These are phyloP conservation scores for Geranium rotundifolium DNA, from an alignment of 345 rosid species.

Conservation along the genomic window DNA sequence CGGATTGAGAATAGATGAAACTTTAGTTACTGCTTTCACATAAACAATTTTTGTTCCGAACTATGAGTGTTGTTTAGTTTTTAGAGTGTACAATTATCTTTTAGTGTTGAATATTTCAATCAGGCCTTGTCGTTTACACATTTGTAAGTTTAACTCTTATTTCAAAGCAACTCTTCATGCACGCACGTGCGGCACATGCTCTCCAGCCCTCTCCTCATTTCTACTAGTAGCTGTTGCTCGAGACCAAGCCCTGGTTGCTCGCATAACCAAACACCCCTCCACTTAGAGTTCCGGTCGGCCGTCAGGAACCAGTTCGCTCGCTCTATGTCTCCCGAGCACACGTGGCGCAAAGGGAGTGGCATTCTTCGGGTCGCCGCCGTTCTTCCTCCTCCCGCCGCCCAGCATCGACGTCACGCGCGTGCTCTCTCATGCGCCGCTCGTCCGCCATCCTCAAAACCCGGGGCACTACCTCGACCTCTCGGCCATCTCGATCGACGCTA, in stretches of 20 bases:
- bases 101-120: too few relatives aligned
- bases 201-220: not conserved
- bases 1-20: too few relatives aligned
- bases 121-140: too few relatives aligned
- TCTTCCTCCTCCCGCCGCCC: slow-evolving; percentile 10
- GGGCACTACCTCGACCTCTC: too few relatives aligned
- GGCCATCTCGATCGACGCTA: too few relatives aligned
- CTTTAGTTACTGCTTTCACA: too few relatives aligned
- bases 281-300: slow-evolving; percentile 17
- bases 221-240: not conserved
- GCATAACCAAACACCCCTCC: slow-evolving; percentile 20
- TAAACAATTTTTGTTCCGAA: too few relatives aligned
- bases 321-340: slow-evolving; percentile 27
- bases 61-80: too few relatives aligned
- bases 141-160: too few relatives aligned
- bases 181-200: not conserved
- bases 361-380: slow-evolving; percentile 26
- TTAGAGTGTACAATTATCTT: too few relatives aligned
- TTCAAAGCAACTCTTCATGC: not conserved
- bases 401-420: slow-evolving; percentile 17
- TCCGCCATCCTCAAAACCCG: slow-evolving; percentile 13
- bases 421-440: slow-evolving; percentile 14
- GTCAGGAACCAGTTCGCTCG: slow-evolving; percentile 20
- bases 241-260: slow-evolving; percentile 19
- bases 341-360: slow-evolving; percentile 14